Conservation (phyloP, 2,329 filamentous ascomycete genomes). For the Calonectria leucothoes region DNA sequence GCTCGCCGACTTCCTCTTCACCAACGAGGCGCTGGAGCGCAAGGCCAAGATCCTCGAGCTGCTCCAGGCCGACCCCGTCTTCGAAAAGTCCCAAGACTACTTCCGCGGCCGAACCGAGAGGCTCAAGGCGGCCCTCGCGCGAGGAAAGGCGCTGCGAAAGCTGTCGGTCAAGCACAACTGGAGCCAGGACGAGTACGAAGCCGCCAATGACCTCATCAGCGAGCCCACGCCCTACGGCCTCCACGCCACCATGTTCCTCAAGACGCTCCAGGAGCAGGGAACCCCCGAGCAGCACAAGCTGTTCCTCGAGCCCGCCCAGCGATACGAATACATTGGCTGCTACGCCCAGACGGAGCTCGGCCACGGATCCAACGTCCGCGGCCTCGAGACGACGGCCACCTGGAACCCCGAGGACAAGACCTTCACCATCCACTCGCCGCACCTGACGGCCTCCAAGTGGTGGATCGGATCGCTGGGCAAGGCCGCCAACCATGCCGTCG, state of each 20-base stretch:
- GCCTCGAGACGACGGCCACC: slow-evolving; percentile 78
- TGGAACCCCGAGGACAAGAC: slow-evolving; percentile 81
- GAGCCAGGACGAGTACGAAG: slow-evolving; percentile 71
- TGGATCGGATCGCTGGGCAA: slow-evolving; percentile 85
- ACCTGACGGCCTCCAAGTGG: slow-evolving; percentile 83
- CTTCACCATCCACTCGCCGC: slow-evolving; percentile 79
- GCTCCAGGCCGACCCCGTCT: slow-evolving; percentile 75
- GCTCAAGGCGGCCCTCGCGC: slow-evolving; percentile 75
- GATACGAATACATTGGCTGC: slow-evolving; percentile 80
- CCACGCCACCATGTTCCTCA: slow-evolving; percentile 66
- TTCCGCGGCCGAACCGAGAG: slow-evolving; percentile 76
- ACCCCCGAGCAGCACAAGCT: slow-evolving; percentile 79
- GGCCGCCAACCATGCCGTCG: slow-evolving; percentile 80
- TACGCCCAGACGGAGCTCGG: slow-evolving; percentile 86
- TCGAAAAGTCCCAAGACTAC: slow-evolving; percentile 84
- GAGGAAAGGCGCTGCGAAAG: slow-evolving; percentile 77
- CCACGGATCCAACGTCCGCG: slow-evolving; percentile 81
- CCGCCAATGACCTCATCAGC: slow-evolving; percentile 76
- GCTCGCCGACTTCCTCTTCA: slow-evolving; percentile 76
- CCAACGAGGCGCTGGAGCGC: slow-evolving; percentile 70
- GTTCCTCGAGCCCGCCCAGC: slow-evolving; percentile 75
- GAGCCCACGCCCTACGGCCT: slow-evolving; percentile 81
- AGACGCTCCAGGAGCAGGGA: slow-evolving; percentile 76
- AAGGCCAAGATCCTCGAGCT: slow-evolving; percentile 71
- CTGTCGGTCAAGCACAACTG: slow-evolving; percentile 77